Conservation (phyloP, 208 protist species). For the Acanthamoeba healyi region DNA sequence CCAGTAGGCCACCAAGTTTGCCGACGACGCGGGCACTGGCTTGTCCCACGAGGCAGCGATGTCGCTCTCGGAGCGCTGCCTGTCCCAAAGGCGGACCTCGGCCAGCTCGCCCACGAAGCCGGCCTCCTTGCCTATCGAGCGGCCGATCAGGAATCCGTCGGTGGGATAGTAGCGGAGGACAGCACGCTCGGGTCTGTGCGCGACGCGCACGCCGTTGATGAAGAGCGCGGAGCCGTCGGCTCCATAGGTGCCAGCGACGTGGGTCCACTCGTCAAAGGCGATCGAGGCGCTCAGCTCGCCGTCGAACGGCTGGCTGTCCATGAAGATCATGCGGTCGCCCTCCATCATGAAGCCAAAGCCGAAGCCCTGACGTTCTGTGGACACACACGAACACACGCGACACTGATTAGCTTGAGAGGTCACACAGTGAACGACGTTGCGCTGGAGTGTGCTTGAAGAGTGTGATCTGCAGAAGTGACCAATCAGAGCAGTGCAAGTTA, state of each 20-base stretch:
- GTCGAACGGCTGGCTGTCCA: neutral
- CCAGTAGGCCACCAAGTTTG: slow-evolving; percentile 35
- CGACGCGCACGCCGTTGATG: neutral
- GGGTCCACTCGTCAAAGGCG: neutral
- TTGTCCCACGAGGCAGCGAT: neutral
- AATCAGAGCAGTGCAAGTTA: neutral
- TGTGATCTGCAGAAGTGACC: neutral
- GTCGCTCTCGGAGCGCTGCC: neutral
- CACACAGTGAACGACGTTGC: neutral
- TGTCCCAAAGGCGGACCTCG: slow-evolving; percentile 51
- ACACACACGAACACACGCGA: neutral
- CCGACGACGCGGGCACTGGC: neutral
- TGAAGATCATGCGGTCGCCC: neutral
- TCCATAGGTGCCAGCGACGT: neutral
- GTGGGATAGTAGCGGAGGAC: neutral
- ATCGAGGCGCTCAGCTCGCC: neutral
- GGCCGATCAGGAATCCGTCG: neutral
- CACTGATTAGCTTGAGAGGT: neutral
- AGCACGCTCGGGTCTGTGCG: neutral
- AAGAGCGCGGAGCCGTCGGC: slow-evolving; percentile 1
- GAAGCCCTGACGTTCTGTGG: slow-evolving; percentile 9
- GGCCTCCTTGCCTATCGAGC: slow-evolving; percentile 13
- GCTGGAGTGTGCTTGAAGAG: neutral
- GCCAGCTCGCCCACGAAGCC: slow-evolving; percentile 27
- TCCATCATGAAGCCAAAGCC: neutral